Evolutionary conservation across 176 grass and related monocot genomes (phyloP).

Genomic region (Oryza longistaminata): DNA sequence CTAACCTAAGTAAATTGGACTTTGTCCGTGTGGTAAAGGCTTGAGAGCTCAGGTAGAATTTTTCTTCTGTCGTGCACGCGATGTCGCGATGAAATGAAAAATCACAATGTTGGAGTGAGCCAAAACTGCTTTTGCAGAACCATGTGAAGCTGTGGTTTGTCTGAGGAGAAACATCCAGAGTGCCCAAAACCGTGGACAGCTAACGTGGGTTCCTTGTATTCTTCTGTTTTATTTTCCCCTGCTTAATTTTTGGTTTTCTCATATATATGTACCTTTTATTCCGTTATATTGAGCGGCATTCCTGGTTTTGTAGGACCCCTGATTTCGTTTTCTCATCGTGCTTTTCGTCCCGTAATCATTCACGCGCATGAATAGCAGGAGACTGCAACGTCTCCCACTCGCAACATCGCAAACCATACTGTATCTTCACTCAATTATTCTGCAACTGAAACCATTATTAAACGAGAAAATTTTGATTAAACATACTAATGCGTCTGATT

Average conservation of each 20-base stretch:
- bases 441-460: background rate
- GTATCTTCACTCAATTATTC: background rate
- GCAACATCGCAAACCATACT: background rate
- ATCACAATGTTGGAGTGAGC: background rate
- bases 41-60: background rate
- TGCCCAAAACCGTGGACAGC: conserved; percentile 14
- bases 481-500: background rate
- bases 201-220: background rate
- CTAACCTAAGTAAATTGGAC: too few relatives aligned
- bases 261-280: too few relatives aligned
- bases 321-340: background rate
- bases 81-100: background rate
- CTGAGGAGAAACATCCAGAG: too few relatives aligned
- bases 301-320: too few relatives aligned
- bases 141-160: background rate
- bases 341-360: background rate
- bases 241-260: too few relatives aligned
- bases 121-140: conserved; percentile 12
- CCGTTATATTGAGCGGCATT: too few relatives aligned
- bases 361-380: background rate
- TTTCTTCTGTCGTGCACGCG: background rate
- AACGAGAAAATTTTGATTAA: too few relatives aligned
- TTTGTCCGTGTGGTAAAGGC: background rate
- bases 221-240: too few relatives aligned
- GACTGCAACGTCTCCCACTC: background rate